Evolutionary conservation across 2,329 filamentous ascomycete species (phyloP).

Genomic region (Colletotrichum noveboracense): DNA sequence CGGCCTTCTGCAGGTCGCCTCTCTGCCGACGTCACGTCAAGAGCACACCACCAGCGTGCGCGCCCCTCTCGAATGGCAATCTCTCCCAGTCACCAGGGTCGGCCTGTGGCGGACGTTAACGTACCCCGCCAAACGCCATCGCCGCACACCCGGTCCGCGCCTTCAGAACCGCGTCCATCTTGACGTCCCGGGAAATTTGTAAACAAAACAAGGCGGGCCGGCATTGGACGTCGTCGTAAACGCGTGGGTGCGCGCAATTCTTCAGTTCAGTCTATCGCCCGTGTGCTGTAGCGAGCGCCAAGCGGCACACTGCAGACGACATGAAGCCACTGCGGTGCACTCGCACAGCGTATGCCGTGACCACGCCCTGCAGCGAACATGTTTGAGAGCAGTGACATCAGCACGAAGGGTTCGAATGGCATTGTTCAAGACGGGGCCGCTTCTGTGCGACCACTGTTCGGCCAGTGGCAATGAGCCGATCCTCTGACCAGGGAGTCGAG

Average conservation of each 20-base stretch:
- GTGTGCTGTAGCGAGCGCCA: not conserved
- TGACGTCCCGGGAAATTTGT: conserved; percentile 9
- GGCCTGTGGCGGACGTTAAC: not conserved
- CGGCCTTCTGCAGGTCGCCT: not conserved
- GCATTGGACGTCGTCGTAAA: not conserved
- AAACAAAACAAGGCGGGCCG: conserved; percentile 1
- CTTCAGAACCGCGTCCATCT: not conserved
- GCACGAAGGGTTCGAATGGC: not conserved
- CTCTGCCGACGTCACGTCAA: not conserved
- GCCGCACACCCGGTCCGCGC: not conserved
- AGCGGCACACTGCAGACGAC: not conserved
- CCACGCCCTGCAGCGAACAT: not conserved
- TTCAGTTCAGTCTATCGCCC: not conserved
- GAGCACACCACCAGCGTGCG: not conserved
- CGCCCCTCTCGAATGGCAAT: not conserved
- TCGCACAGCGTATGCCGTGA: not conserved
- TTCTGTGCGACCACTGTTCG: not conserved
- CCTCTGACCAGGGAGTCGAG: not conserved
- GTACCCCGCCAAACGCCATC: conserved; percentile 4
- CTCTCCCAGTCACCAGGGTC: not conserved
- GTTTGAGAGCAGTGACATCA: not conserved
- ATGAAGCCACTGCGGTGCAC: not conserved
- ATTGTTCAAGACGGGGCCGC: not conserved
- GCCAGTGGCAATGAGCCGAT: conserved; percentile 3
- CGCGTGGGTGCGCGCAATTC: not conserved